Conservation (phyloP, 2,329 filamentous ascomycete species). For the Trichoderma sp. region DNA sequence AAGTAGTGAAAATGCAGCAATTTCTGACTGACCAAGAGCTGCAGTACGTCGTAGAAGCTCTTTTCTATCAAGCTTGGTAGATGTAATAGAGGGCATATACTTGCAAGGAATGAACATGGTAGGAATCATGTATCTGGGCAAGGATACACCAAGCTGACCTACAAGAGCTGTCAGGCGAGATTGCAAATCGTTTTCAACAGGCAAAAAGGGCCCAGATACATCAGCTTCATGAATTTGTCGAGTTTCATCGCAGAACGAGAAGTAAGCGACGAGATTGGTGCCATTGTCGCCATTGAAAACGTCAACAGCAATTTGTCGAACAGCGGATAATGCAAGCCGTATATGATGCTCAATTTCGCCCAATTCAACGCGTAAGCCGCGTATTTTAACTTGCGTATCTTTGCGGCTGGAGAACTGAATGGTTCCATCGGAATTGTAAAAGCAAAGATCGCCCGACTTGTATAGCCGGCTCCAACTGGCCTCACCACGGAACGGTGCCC, state of each 20-base stretch:
- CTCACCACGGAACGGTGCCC: slow-evolving; percentile 16
- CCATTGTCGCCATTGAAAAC: slow-evolving; percentile 20
- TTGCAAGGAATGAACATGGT: slow-evolving; percentile 31
- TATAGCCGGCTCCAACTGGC: slow-evolving; percentile 20
- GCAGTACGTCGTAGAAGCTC: neutral
- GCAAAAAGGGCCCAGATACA: slow-evolving; percentile 26
- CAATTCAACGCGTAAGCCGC: slow-evolving; percentile 17
- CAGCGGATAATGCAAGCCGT: neutral
- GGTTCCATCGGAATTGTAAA: slow-evolving; percentile 26
- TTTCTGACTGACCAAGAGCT: neutral
- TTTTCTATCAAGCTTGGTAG: slow-evolving; percentile 31
- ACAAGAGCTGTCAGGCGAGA: slow-evolving; percentile 30
- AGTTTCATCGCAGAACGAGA: slow-evolving; percentile 24
- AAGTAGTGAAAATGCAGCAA: slow-evolving; percentile 18
- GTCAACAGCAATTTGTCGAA: slow-evolving; percentile 24
- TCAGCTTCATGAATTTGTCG: slow-evolving; percentile 13
- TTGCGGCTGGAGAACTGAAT: slow-evolving; percentile 25
- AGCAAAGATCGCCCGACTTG: slow-evolving; percentile 25
- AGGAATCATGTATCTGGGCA: slow-evolving; percentile 33
- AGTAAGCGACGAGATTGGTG: slow-evolving; percentile 18
- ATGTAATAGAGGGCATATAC: slow-evolving; percentile 33
- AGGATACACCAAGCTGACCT: slow-evolving; percentile 25
- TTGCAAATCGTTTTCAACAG: slow-evolving; percentile 18
- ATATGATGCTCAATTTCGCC: slow-evolving; percentile 28
- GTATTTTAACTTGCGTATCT: slow-evolving; percentile 19